Evolutionary conservation across 2,329 filamentous ascomycete species (phyloP), one percentile per base, ranked within the genome.

Genomic region (Trichoderma semiorbis): DNA sequence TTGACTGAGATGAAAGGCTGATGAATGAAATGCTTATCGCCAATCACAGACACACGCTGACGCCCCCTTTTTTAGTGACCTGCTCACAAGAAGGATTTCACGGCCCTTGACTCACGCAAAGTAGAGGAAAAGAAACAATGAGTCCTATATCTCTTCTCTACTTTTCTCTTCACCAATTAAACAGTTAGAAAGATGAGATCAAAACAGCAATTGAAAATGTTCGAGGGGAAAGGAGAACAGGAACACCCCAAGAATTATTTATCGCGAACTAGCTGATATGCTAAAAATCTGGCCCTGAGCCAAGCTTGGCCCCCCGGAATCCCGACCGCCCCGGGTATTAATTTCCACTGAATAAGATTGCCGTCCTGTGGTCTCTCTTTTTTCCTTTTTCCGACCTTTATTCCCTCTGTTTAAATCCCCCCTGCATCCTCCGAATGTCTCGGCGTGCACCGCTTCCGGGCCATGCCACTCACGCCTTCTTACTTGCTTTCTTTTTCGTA

Each of bases 261-360:
- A 53, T 53, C 47, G 47, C 47, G 11, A 18, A 24, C 47, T 24
- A 53, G 47, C 47, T 7, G 47, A 53, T 50, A 21, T 53, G 21
- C 47, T 53, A 53, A 53, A 24, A 53, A n/a, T 50, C 39, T n/a
- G 39, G 39, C 36, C 36, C 36, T 39, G 36, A 39, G 36, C 36
- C 32, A 36, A 16, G 12, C n/a, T 50, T 50, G 43, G 57, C 28
- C 34, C 34, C 64, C 63, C 30, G 64, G 64, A 50, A 21, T 21
- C 43, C 43, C 43, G 43, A 50, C 43, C 43, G 43, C 43, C 43
- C 43, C 65, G 26, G 34, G 26, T n/a, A n/a, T 24, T 43, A 68
- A 68, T 68, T 68, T 68, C 65, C 65, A 68, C 32, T 26, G 60
- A 62, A 50, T 50, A n/a, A 50, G 43, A 50, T 63, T 64, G 61